Conservation (phyloP, 75 land plant species). For the Selaginella moellendorffii region DNA sequence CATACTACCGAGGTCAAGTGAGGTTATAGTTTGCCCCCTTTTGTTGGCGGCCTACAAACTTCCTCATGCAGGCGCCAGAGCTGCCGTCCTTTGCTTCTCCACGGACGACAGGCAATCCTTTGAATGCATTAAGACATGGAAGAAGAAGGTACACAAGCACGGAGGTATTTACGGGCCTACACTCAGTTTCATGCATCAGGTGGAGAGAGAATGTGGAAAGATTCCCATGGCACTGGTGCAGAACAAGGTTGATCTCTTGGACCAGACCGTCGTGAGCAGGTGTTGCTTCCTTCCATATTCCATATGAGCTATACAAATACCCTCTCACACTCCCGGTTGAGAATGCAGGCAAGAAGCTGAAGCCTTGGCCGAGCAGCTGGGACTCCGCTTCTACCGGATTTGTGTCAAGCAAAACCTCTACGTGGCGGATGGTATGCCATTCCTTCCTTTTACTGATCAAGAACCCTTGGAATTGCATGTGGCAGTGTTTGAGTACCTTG, state of each 20-base stretch:
- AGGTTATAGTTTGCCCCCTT: too few species aligned
- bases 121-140: slow-evolving; percentile 25
- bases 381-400: slow-evolving; percentile 29
- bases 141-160: slow-evolving; percentile 19
- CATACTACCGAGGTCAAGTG: neutral
- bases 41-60: neutral
- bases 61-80: slow-evolving; percentile 20
- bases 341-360: slow-evolving; percentile 32
- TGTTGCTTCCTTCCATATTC: neutral
- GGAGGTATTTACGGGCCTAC: neutral
- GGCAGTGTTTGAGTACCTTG: slow-evolving; percentile 36
- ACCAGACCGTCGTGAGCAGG: slow-evolving; percentile 24
- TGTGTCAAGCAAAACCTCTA: slow-evolving; percentile 35
- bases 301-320: neutral
- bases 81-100: slow-evolving; percentile 28
- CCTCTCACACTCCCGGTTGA: too few species aligned
- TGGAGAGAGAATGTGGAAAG: slow-evolving; percentile 30
- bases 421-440: slow-evolving; percentile 22
- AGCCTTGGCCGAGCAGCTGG: slow-evolving; percentile 23
- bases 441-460: too few species aligned
- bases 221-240: slow-evolving; percentile 34
- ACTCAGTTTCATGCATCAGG: slow-evolving; percentile 9
- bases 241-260: slow-evolving; percentile 31
- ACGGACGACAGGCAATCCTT: slow-evolving; percentile 28
- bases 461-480: too few species aligned